These are phyloP conservation scores for Aureobasidium zeae DNA, from an alignment of 2,329 filamentous ascomycete genomes.

Conservation along the genomic window DNA sequence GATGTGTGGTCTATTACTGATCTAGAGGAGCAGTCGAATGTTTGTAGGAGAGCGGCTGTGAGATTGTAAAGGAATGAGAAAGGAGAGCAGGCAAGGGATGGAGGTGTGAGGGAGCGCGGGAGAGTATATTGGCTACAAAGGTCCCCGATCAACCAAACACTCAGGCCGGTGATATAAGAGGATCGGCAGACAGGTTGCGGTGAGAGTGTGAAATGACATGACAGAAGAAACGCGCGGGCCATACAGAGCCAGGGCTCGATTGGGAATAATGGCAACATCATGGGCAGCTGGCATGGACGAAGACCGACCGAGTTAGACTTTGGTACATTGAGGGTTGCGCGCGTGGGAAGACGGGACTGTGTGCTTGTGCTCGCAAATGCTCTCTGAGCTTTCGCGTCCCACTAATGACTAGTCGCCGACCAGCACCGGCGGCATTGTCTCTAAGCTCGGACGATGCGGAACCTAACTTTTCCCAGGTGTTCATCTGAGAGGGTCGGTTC, in stretches of 20 bases:
- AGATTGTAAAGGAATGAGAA: conserved; percentile 6
- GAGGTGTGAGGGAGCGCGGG: conserved; percentile 3
- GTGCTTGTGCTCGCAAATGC: conserved; percentile 15
- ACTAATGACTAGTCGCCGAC: conserved; percentile 9
- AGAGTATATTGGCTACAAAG: conserved; percentile 12
- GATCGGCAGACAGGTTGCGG: conserved; percentile 17
- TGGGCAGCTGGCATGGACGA: conserved; percentile 11
- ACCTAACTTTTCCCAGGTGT: background rate
- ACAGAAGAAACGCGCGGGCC: conserved; percentile 16
- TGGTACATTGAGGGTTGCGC: conserved; percentile 14
- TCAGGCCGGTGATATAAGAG: conserved; percentile 17
- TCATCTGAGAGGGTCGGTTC: background rate
- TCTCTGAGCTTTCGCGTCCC: conserved; percentile 14
- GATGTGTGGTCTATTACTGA: background rate
- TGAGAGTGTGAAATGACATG: conserved; percentile 17
- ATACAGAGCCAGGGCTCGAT: conserved; percentile 8
- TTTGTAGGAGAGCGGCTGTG: background rate
- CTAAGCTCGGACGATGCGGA: conserved; percentile 6
- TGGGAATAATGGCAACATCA: conserved; percentile 13
- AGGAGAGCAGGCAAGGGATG: conserved; percentile 7
- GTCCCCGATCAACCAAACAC: conserved; percentile 11
- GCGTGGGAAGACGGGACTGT: conserved; percentile 9
- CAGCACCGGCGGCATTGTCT: conserved; percentile 12
- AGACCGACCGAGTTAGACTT: conserved; percentile 15
- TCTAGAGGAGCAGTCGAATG: background rate